These are phyloP conservation scores for Ceratocystiopsis minuta DNA, from an alignment of 2,329 filamentous ascomycete species.

Conservation along the genomic window DNA sequence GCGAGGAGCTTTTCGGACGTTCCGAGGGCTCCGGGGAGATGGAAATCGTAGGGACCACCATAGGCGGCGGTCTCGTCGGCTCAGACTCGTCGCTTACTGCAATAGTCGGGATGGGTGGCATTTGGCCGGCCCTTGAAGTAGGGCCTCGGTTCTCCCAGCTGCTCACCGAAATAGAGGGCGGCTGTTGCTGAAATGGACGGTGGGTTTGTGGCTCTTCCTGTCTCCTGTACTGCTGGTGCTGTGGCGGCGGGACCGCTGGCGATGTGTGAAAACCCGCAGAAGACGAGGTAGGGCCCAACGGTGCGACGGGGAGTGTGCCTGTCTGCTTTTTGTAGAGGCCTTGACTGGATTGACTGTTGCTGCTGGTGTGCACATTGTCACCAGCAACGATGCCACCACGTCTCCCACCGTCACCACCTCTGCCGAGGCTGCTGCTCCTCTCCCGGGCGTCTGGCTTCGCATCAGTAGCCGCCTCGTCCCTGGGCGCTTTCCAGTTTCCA, in stretches of 20 bases:
- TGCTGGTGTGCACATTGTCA: conserved; percentile 11
- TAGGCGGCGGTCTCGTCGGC: background rate
- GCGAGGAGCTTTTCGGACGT: background rate
- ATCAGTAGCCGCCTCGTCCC: conserved; percentile 46
- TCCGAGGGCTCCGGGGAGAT: background rate
- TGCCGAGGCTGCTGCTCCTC: conserved; percentile 8
- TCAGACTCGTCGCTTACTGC: conserved; percentile 8
- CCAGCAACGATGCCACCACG: conserved; percentile 13
- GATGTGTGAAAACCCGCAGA: conserved; percentile 24
- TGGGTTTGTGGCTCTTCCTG: conserved; percentile 1
- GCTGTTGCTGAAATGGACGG: background rate
- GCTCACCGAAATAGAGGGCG: conserved; percentile 3
- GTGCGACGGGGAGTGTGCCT: background rate
- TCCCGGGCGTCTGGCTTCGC: conserved; percentile 37
- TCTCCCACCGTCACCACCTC: conserved; percentile 4
- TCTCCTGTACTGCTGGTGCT: conserved; percentile 2
- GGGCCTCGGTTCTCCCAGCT: too few species aligned
- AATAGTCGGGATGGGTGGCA: conserved; percentile 13
- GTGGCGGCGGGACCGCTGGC: conserved; percentile 15
- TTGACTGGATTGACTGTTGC: conserved; percentile 15
- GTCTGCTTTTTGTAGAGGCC: conserved; percentile 1
- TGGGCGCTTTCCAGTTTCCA: conserved; percentile 55
- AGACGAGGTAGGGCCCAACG: conserved; percentile 36
- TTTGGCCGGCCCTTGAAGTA: too few species aligned
- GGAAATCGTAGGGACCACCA: conserved; percentile 1